Base-by-base conservation (phyloP, 805 yeast species). In the Maudiozyma bulderi region DNA sequence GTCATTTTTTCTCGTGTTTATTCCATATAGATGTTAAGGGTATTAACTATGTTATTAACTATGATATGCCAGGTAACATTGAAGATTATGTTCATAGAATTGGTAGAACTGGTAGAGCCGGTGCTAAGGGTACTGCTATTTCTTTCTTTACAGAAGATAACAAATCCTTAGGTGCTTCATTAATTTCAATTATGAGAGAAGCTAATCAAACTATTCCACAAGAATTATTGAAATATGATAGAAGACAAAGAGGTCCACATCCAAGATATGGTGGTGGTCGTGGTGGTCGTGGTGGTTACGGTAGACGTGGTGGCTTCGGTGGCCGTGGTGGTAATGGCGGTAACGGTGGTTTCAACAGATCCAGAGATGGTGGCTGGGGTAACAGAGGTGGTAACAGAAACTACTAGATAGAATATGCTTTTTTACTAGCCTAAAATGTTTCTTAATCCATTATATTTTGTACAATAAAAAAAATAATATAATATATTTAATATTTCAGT, bases 41-140 rank as follows among this genome's bases (percentile, higher is more conserved):
- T 70, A 87, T 93, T 68, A 84, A 90, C 60, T 82, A 75, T 63
- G 99, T 93, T 53, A 78, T 93, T 68, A 93, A 93, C 81, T 88
- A 78, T 65, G 98, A 91, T 71, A 91, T 91, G 90, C 98, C 99
- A 65, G 89, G 87, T 71, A 91, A 91, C 73, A 87, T 90, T 66
- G 99, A 93, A 77, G 98, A 93, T 74, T 91, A 91, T 69, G 97
- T 91, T 55, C 99, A 91, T 71, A 82, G 99, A 75, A 93, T 91
- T 66, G 99, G 99, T 71, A 90, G 97, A 81, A 90, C 99, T 56
- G 99, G 99, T 69, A 88, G 99, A 80, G 99, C 97, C 58, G 98
- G 98, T 69, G 82, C 89, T 54, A 76, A 77, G 54, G 99, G 99
- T 78, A 90, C 93, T 54, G 97, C 99, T 49, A 80, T 89, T 57